phyloP scores from a whole-genome alignment of 2,329 filamentous ascomycete genomes.

The Nothophaeocryptopus gaeumannii region DNA sequence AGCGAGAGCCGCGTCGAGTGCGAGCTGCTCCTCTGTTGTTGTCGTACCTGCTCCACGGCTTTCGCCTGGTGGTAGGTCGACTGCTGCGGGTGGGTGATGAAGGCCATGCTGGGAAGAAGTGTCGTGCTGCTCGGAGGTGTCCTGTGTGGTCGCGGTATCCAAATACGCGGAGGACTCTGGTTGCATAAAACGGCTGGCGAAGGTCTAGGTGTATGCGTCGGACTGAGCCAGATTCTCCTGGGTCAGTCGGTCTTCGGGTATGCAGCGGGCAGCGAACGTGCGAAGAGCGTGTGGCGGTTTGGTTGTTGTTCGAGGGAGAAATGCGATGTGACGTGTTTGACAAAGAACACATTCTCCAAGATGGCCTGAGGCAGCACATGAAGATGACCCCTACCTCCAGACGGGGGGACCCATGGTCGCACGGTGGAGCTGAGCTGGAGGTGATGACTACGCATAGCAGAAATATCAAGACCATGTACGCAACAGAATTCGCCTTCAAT shows the following conservation, averaged over 20 bases:
- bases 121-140: conserved; percentile 38
- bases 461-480: no score
- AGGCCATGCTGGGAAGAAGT: conserved; percentile 60
- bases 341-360: neutral
- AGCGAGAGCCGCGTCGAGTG: conserved; percentile 28
- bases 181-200: conserved; percentile 61
- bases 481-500: no score
- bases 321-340: conserved; percentile 5
- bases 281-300: conserved; percentile 11
- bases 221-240: conserved; percentile 57
- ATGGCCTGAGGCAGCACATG: no score
- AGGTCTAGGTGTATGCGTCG: conserved; percentile 33
- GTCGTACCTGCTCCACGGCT: conserved; percentile 30
- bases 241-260: conserved; percentile 45
- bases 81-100: conserved; percentile 42
- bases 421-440: no score
- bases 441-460: no score
- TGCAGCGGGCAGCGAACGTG: neutral
- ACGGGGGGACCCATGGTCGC: no score
- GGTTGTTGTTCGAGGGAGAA: neutral
- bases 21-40: conserved; percentile 26
- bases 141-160: conserved; percentile 44
- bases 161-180: conserved; percentile 54
- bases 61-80: conserved; percentile 41
- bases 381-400: no score